A percentile compares a stretch with the other conserved stretches of the same genome.
Conservation (phyloP, 1,139 yeast species). For the Magnusiomyces paraingens region DNA sequence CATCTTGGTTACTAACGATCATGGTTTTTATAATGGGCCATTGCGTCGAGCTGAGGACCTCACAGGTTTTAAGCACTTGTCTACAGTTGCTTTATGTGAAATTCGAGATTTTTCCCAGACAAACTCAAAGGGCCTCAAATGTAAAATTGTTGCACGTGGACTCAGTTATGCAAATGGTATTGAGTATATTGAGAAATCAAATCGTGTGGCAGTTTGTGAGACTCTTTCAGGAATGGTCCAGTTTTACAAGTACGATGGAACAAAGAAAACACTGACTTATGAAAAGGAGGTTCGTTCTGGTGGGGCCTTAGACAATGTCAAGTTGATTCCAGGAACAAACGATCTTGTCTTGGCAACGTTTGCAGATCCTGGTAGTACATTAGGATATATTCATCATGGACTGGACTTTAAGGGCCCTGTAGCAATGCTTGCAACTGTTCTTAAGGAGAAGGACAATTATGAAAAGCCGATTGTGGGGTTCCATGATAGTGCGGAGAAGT, state of each 20-base stretch:
- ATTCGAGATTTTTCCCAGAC: conserved; percentile 1
- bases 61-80: conserved; percentile 12
- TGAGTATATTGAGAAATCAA: conserved; percentile 10
- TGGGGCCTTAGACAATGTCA: conserved; percentile 17
- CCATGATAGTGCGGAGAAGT: conserved; percentile 4
- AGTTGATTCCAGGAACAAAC: conserved; percentile 16
- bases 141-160: conserved; percentile 10
- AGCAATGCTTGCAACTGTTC: conserved; percentile 6
- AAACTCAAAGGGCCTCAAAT: conserved; percentile 6
- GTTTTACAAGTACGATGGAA: conserved; percentile 10
- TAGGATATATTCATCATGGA: conserved; percentile 10
- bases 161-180: conserved; percentile 19
- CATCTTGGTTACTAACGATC: conserved; percentile 20
- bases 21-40: conserved; percentile 10
- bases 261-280: conserved; percentile 5
- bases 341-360: conserved; percentile 18
- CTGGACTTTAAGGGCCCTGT: conserved; percentile 6
- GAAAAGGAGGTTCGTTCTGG: conserved; percentile 7
- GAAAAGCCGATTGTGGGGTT: conserved; percentile 5
- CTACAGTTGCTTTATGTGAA: conserved; percentile 15
- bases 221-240: conserved; percentile 14
- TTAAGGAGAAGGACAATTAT: conserved; percentile 8
- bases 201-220: conserved; percentile 15
- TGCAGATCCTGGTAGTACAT: conserved; percentile 12
- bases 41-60: conserved; percentile 10